Conservation (phyloP, 2,329 filamentous ascomycete genomes). For the Hawksworthiomyces lignivorus region DNA sequence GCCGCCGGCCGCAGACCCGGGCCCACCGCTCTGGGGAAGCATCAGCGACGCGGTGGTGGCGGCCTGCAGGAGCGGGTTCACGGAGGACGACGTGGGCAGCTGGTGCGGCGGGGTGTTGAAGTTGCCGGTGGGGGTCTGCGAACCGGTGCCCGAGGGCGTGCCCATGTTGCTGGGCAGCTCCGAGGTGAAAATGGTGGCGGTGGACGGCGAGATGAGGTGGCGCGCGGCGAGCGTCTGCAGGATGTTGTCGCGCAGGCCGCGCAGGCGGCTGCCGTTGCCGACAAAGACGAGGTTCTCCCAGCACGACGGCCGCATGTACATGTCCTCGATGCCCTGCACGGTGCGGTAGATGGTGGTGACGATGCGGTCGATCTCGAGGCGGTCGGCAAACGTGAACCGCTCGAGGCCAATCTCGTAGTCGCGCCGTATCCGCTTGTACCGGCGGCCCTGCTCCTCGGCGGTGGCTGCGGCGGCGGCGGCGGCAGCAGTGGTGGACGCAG, state of each 20-base stretch:
- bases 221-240: constrained; percentile 70
- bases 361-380: constrained; percentile 72
- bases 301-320: constrained; percentile 73
- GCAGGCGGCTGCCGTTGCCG: constrained; percentile 68
- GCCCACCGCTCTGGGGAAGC: constrained; percentile 26
- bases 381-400: constrained; percentile 61
- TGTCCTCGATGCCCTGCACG: constrained; percentile 74
- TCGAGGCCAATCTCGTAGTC: constrained; percentile 73
- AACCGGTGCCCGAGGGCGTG: constrained; percentile 81
- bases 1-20: constrained; percentile 33
- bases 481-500: constrained; percentile 8
- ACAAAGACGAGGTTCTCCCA: constrained; percentile 93
- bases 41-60: constrained; percentile 61
- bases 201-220: constrained; percentile 85
- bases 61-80: constrained; percentile 87
- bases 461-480: constrained; percentile 8
- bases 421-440: constrained; percentile 36
- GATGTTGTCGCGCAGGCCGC: constrained; percentile 84
- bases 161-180: constrained; percentile 91
- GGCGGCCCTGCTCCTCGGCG: constrained; percentile 14
- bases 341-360: constrained; percentile 77
- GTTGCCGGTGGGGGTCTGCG: constrained; percentile 74
- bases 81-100: constrained; percentile 42
- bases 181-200: constrained; percentile 93
- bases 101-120: constrained; percentile 49